Evolutionary conservation across 495 filamentous ascomycete genomes (phyloP), one percentile per base, ranked within the genome.

Genomic region (Hypoxylon lienhwacheense): DNA sequence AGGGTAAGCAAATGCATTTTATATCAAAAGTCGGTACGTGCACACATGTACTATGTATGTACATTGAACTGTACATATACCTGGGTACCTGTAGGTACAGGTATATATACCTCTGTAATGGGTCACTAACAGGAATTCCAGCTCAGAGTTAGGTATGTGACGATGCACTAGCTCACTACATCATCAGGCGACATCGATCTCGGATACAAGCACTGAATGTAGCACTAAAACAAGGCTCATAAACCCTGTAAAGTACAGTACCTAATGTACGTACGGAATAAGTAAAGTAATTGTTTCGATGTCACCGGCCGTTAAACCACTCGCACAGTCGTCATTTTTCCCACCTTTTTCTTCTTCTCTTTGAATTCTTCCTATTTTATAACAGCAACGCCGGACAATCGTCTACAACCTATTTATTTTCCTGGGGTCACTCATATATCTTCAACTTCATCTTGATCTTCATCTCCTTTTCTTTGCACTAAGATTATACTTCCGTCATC

Each of bases 121-220:
- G 25, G 25, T 4, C 4, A 4, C 10, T 51, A 26, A 21, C 35
- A 51, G 29, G 16, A 49, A 55, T 25, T n/a, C n/a, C n/a, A n/a
- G n/a, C n/a, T n/a, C n/a, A n/a, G n/a, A n/a, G n/a, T 8, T 47
- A 33, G 53, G 46, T 50, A 50, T 40, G 32, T 34, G 50, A 34
- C 32, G 32, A 41, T 26, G 34, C 39, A 22, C 39, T 55, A 55
- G 26, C 57, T 47, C 51, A 51, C 57, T 61, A 61, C 57, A 61
- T 61, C 57, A 61, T 61, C 56, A 60, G 56, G 56, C 49, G 56
- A 54, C 57, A 55, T 61, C 46, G 57, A 55, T 61, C 57, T 61
- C 50, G 51, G 51, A 55, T 55, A 51, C 50, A 54, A 54, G 50
- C 41, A 45, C 21, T 29, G 42, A 24, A 39, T 19, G 31, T 19